phyloP scores from a whole-genome alignment of 140 eudicot genomes.

The Bidens hawaiensis region DNA sequence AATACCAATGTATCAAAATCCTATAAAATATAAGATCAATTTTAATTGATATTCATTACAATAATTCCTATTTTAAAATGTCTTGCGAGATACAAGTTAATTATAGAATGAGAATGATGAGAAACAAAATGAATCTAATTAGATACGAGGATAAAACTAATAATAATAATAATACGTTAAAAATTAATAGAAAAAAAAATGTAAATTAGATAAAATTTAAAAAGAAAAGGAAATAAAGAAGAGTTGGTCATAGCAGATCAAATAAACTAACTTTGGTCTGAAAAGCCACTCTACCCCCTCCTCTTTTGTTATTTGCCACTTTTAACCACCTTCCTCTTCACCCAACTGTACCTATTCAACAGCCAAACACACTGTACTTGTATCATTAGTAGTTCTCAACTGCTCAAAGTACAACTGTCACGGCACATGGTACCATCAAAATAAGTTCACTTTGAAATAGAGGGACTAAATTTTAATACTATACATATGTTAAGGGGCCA shows the following conservation, averaged over 20 bases:
- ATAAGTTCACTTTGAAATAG: neutral
- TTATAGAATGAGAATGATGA: slow-evolving; percentile 21
- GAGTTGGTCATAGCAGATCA: slow-evolving; percentile 46
- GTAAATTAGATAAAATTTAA: slow-evolving; percentile 5
- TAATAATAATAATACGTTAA: slow-evolving; percentile 7
- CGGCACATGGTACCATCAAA: neutral
- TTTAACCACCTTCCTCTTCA: slow-evolving; percentile 35
- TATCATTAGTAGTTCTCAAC: slow-evolving; percentile 26
- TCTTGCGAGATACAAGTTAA: slow-evolving; percentile 44
- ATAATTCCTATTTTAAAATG: slow-evolving; percentile 24
- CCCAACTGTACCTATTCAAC: slow-evolving; percentile 64
- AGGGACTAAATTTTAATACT: neutral
- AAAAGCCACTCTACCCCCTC: slow-evolving; percentile 46
- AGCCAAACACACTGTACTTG: slow-evolving; percentile 65
- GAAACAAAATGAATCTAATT: slow-evolving; percentile 43
- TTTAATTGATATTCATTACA: slow-evolving; percentile 22
- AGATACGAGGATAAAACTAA: slow-evolving; percentile 17
- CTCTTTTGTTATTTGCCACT: slow-evolving; percentile 48
- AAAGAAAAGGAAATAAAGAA: slow-evolving; percentile 24
- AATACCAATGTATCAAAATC: neutral
- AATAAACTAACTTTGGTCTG: slow-evolving; percentile 50
- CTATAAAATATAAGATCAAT: neutral
- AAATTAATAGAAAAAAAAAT: slow-evolving; percentile 22
- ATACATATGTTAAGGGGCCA: slow-evolving; percentile 1
- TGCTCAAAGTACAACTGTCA: neutral